Evolutionary conservation across 2,329 filamentous ascomycete genomes (phyloP), one percentile per base, ranked within the genome.

Genomic region (Aspergillus niger): DNA sequence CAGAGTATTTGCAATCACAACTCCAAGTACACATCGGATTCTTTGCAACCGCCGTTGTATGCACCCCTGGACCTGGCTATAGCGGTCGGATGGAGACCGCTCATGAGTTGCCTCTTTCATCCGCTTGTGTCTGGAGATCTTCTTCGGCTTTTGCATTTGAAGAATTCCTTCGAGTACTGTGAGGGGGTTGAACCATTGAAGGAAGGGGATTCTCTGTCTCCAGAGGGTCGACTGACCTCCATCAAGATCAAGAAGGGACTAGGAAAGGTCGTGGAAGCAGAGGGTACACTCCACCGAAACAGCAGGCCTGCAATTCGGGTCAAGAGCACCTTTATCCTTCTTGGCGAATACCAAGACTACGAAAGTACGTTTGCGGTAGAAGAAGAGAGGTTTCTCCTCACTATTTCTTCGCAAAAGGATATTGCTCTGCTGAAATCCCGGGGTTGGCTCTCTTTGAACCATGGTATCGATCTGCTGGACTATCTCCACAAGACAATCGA

Each of bases 381-480:
- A 4, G 47, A 38, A 8, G 13, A 50, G 3, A 24, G 54, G 3
- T 24, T 49, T 8, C 13, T 36, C 8, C 24, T 17, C 15, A 41
- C 49, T 1, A 13, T 36, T 13, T 15, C 11, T 36, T 36, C 32
- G 0, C 10, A 49, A 0, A 24, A 43, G 6, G 15, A 58, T 1
- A 17, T 53, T 11, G 48, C 55, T 6, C 10, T 61, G 4, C 30
- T 61, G 5, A 15, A 28, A 4, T 51, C 32, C 8, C 48, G 59
- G 2, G 39, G 48, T 13, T 61, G 59, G 59, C 30, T 61, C 8
- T 10, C 26, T 5, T 4, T 55, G 2, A 49, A 61, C 10, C 39
- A 39, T 7, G 13, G 28, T 10, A 8, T 13, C 4, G 13, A 24
- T 5, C 15, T 61, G 13, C 11, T 13, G 32, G 11, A 36, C 11